These are phyloP conservation scores for Herpetomonas muscarum DNA, from an alignment of 208 protist species.

Conservation along the genomic window DNA sequence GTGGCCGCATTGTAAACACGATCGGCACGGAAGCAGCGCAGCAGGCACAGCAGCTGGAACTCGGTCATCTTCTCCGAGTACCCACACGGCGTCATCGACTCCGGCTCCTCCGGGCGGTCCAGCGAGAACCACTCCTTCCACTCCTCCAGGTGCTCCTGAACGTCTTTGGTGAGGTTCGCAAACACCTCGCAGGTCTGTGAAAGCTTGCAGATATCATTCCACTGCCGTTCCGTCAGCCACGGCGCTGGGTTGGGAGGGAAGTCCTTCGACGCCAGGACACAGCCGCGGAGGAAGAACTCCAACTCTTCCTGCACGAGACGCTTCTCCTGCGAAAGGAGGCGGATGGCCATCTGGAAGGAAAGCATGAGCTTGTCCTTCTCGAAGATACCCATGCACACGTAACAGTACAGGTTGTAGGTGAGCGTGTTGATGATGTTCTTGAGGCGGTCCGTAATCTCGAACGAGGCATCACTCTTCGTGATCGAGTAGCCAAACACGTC, in stretches of 20 bases:
- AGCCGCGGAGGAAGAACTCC: conserved; percentile 99
- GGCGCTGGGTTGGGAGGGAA: conserved; percentile 75
- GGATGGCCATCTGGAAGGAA: conserved; percentile 96
- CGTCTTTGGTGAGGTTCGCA: conserved; percentile 55
- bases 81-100: conserved; percentile 64
- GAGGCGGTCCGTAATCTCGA: conserved; percentile 92
- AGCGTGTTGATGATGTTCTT: conserved; percentile 97
- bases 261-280: conserved; percentile 92
- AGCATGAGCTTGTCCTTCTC: conserved; percentile 98
- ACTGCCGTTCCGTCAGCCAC: conserved; percentile 96
- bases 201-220: conserved; percentile 95
- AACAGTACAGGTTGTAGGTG: conserved; percentile 97
- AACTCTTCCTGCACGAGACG: conserved; percentile 85
- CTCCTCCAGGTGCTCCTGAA: conserved; percentile 68
- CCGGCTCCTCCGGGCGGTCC: conserved; percentile 92
- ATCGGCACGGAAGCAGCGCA: conserved; percentile 97
- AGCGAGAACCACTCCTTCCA: conserved; percentile 93
- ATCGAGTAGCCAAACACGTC: conserved; percentile 97
- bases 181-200: conserved; percentile 75
- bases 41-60: conserved; percentile 94
- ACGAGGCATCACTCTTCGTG: conserved; percentile 87
- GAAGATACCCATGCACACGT: conserved; percentile 98
- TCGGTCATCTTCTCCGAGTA: conserved; percentile 66
- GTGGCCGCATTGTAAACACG: conserved; percentile 93
- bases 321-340: conserved; percentile 91